These are phyloP conservation scores for Melaleuca alternifolia DNA, from an alignment of 345 rosid genomes.

Conservation along the genomic window DNA sequence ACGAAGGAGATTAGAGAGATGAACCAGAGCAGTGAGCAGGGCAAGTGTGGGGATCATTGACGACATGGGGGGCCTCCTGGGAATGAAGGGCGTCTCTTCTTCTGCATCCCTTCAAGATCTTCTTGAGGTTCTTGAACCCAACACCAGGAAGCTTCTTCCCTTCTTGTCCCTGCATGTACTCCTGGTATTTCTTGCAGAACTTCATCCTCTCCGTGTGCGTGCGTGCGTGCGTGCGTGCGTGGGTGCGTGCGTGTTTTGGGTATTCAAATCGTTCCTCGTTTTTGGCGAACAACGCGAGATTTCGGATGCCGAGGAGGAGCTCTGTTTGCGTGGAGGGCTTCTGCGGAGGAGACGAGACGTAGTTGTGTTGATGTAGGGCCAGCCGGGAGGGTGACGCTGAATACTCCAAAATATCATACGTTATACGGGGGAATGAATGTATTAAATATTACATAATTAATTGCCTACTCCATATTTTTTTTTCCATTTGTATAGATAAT, in stretches of 20 bases:
- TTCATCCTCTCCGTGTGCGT: conserved; percentile 30
- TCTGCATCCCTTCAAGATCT: conserved; percentile 65
- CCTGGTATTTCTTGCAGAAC: conserved; percentile 83
- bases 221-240: not conserved
- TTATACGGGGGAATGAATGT: no score
- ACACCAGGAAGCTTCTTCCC: conserved; percentile 57
- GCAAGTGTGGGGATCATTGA: not conserved
- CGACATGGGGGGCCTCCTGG: conserved; percentile 14
- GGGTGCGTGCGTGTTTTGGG: not conserved
- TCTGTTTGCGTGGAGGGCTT: not conserved
- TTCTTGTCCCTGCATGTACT: conserved; percentile 65
- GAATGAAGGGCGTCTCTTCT: conserved; percentile 14
- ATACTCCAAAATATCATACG: no score
- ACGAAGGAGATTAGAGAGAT: not conserved
- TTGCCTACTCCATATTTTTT: no score
- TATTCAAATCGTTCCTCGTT: not conserved
- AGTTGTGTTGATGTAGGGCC: not conserved
- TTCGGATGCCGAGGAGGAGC: not conserved
- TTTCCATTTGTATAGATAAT: no score
- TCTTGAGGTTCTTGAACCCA: conserved; percentile 84
- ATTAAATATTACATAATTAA: no score
- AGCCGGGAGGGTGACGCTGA: not conserved
- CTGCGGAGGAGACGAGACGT: not conserved
- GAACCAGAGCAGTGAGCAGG: conserved; percentile 7
- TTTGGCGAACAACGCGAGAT: not conserved